These are phyloP conservation scores for Cicer cuneatum DNA, from an alignment of 306 rosid species.

Conservation along the genomic window DNA sequence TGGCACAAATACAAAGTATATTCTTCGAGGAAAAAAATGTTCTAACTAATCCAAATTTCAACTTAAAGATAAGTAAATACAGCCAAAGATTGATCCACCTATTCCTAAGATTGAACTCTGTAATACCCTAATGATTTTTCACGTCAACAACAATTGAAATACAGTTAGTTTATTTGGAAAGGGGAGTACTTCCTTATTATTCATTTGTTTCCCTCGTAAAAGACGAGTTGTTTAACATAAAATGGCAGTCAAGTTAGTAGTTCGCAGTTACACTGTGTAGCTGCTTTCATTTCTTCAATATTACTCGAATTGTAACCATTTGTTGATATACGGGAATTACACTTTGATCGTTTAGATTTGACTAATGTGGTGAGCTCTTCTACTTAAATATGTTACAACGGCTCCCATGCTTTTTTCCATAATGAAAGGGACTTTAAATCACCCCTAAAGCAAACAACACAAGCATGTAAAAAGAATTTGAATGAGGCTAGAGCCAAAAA, in stretches of 20 bases:
- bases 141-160: too few species aligned
- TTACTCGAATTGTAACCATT: slow-evolving; percentile 30
- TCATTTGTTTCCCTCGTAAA: not conserved
- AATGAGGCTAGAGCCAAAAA: slow-evolving; percentile 46
- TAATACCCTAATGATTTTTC: too few species aligned
- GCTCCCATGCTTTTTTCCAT: slow-evolving; percentile 50
- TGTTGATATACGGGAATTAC: slow-evolving; percentile 35
- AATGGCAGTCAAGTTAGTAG: not conserved
- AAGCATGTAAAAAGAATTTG: slow-evolving; percentile 48
- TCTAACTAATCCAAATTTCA: too few species aligned
- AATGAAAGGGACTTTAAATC: slow-evolving; percentile 47
- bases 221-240: too few species aligned
- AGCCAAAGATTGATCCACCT: too few species aligned
- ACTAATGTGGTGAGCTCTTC: slow-evolving; percentile 46
- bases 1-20: too few species aligned
- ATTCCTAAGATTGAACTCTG: too few species aligned
- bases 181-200: not conserved
- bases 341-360: slow-evolving; percentile 28
- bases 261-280: slow-evolving; percentile 2
- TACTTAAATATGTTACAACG: slow-evolving; percentile 56
- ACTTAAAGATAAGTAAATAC: too few species aligned
- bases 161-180: too few species aligned
- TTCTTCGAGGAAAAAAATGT: too few species aligned
- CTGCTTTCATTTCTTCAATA: slow-evolving; percentile 33
- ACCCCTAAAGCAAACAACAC: slow-evolving; percentile 48